phyloP scores from a whole-genome alignment of 2,329 filamentous ascomycete genomes.

The Byssoonygena ceratinophila region DNA sequence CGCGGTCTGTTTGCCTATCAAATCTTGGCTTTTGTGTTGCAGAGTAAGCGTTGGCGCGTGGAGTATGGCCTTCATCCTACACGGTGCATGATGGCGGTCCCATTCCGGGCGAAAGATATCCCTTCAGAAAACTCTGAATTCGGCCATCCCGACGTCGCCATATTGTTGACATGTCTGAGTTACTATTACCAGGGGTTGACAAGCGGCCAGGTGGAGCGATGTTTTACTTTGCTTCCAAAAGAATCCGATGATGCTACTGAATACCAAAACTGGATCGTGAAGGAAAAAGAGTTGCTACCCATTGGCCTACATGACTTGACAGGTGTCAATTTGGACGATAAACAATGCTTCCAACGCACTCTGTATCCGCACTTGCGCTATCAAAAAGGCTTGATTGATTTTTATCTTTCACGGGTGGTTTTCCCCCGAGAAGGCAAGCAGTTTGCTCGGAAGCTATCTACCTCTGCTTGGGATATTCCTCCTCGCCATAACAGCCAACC shows the following conservation, averaged over 20 bases:
- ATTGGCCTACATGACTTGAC: conserved; percentile 32
- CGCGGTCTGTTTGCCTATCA: conserved; percentile 46
- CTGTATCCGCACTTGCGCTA: conserved; percentile 17
- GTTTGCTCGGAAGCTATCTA: conserved; percentile 49
- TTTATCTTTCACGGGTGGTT: conserved; percentile 46
- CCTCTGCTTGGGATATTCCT: conserved; percentile 56
- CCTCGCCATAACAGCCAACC: conserved; percentile 34
- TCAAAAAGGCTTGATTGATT: conserved; percentile 41
- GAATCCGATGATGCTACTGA: conserved; percentile 45
- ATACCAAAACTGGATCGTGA: conserved; percentile 32
- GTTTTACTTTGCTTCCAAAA: conserved; percentile 40
- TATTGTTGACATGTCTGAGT: conserved; percentile 45
- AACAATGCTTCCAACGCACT: not conserved
- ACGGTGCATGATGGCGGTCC: conserved; percentile 47
- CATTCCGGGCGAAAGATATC: conserved; percentile 50
- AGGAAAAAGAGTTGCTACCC: conserved; percentile 26
- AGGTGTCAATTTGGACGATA: conserved; percentile 51
- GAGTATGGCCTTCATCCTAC: conserved; percentile 50
- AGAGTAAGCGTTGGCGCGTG: conserved; percentile 52
- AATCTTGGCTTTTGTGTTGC: conserved; percentile 45
- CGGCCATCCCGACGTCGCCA: conserved; percentile 50
- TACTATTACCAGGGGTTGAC: conserved; percentile 49
- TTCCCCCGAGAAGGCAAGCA: conserved; percentile 52
- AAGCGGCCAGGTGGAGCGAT: conserved; percentile 40
- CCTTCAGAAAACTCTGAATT: conserved; percentile 49